Evolutionary conservation across 305 asterid genomes (phyloP).

Genomic region (Ilex paraguariensis): DNA sequence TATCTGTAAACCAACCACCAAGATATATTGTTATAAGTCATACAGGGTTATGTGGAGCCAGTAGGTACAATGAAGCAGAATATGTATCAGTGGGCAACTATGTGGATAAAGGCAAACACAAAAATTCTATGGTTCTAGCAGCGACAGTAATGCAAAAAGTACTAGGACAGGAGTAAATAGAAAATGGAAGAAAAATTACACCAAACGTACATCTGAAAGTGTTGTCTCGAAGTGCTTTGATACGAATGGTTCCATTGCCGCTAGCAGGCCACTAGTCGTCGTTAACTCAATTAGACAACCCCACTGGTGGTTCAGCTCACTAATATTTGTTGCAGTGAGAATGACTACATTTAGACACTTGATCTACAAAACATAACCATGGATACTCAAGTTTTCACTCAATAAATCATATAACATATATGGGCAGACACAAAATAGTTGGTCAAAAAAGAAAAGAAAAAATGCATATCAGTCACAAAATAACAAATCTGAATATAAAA

Average conservation of each 20-base stretch:
- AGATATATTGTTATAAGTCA: too few relatives aligned
- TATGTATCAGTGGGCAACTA: too few relatives aligned
- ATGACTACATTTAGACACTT: constrained; percentile 77
- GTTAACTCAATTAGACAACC: constrained; percentile 55
- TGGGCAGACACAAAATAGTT: too few relatives aligned
- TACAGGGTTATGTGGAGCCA: too few relatives aligned
- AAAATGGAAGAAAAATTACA: constrained; percentile 1
- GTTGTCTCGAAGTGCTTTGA: constrained; percentile 49
- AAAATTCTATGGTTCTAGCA: background rate
- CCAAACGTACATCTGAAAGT: constrained; percentile 45
- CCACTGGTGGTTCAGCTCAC: constrained; percentile 76
- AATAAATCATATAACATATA: too few relatives aligned
- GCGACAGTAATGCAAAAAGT: background rate
- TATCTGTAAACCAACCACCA: too few relatives aligned
- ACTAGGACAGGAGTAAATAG: background rate
- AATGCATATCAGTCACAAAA: too few relatives aligned
- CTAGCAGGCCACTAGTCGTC: constrained; percentile 36
- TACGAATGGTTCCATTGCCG: constrained; percentile 42
- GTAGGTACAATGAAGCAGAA: too few relatives aligned
- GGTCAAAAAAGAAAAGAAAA: too few relatives aligned
- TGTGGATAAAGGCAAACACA: background rate
- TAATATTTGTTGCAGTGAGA: constrained; percentile 61
- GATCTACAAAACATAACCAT: constrained; percentile 38
- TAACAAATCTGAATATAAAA: too few relatives aligned
- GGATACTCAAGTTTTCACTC: background rate